These are phyloP conservation scores for Noccaea bulbosa DNA, from an alignment of 345 rosid species.

Conservation along the genomic window DNA sequence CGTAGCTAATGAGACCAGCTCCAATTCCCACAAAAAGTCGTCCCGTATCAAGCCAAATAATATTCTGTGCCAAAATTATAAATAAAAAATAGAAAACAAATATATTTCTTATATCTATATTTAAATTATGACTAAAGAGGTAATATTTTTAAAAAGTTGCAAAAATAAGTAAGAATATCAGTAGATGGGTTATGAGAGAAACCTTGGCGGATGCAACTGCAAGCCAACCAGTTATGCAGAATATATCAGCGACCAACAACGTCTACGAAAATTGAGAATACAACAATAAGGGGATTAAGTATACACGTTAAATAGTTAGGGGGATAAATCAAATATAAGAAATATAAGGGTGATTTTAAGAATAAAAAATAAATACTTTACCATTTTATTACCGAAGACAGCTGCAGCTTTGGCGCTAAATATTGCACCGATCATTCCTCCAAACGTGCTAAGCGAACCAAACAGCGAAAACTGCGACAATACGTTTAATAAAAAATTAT, in stretches of 20 bases:
- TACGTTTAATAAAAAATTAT: too few relatives aligned
- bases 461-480: slow-evolving; percentile 53
- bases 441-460: slow-evolving; percentile 60
- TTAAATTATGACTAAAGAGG: too few relatives aligned
- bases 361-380: slow-evolving; percentile 32
- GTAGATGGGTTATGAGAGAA: background rate
- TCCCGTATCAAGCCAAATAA: slow-evolving; percentile 50
- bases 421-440: slow-evolving; percentile 62
- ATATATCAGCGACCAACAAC: slow-evolving; percentile 49
- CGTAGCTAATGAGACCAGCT: slow-evolving; percentile 51
- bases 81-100: background rate
- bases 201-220: slow-evolving; percentile 57
- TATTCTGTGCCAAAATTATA: slow-evolving; percentile 24
- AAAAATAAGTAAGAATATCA: background rate
- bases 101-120: too few relatives aligned
- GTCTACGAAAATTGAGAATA: slow-evolving; percentile 36
- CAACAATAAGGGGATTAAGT: background rate
- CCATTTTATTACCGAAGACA: slow-evolving; percentile 52
- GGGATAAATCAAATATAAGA: background rate
- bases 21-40: slow-evolving; percentile 53
- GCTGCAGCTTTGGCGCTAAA: slow-evolving; percentile 53
- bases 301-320: background rate
- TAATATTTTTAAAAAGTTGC: background rate
- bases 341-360: background rate
- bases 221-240: slow-evolving; percentile 54